Evolutionary conservation across 805 yeast species (phyloP).

Genomic region (Candida maesae): DNA sequence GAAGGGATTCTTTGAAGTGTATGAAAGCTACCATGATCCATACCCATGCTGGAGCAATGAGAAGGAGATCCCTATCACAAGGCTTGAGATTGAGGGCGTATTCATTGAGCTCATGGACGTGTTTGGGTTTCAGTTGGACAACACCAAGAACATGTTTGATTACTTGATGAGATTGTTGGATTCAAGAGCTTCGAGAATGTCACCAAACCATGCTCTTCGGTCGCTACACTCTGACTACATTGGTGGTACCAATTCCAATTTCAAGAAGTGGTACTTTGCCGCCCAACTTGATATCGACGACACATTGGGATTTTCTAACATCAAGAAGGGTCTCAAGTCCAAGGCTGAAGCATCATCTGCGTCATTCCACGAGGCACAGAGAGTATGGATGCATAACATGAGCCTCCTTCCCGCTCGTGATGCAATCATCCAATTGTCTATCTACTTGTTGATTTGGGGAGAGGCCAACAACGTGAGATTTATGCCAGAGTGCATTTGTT

Average conservation of each 20-base stretch:
- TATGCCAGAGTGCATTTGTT: conserved; percentile 87
- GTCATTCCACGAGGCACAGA: conserved; percentile 41
- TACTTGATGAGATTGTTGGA: conserved; percentile 58
- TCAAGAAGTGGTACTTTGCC: conserved; percentile 74
- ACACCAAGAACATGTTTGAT: conserved; percentile 63
- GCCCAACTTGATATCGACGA: conserved; percentile 63
- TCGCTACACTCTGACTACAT: conserved; percentile 71
- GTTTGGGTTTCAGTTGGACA: conserved; percentile 70
- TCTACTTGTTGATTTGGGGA: conserved; percentile 82
- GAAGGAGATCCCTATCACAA: conserved; percentile 42
- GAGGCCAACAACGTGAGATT: conserved; percentile 84
- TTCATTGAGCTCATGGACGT: conserved; percentile 48
- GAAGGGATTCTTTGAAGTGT: conserved; percentile 38
- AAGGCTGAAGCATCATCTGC: background rate
- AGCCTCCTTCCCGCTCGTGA: conserved; percentile 46
- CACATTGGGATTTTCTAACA: conserved; percentile 35
- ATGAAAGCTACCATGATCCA: conserved; percentile 41
- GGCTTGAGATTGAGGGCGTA: conserved; percentile 52
- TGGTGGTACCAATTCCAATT: conserved; percentile 67
- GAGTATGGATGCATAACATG: conserved; percentile 51
- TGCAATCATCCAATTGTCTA: conserved; percentile 57
- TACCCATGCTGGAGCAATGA: conserved; percentile 50
- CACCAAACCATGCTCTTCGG: conserved; percentile 49
- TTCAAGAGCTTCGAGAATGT: conserved; percentile 65
- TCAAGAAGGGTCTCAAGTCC: conserved; percentile 7